These are phyloP conservation scores for Decorospora gaudefroyi DNA, from an alignment of 2,329 filamentous ascomycete species.

Conservation along the genomic window DNA sequence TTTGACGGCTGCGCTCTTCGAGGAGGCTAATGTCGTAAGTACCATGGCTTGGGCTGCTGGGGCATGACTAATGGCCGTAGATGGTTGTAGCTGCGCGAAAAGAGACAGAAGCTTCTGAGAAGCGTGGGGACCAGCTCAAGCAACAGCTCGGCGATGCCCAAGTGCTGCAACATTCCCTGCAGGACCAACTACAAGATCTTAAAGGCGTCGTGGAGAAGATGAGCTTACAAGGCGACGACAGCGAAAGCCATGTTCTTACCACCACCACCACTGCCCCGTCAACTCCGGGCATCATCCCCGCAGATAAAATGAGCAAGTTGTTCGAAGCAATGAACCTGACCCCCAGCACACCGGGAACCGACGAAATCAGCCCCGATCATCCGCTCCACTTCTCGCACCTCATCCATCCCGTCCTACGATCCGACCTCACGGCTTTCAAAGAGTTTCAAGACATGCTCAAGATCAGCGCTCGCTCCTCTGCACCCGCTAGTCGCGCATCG, in stretches of 20 bases:
- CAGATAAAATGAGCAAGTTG: constrained; percentile 61
- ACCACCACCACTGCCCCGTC: constrained; percentile 71
- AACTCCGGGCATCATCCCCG: constrained; percentile 69
- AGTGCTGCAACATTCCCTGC: constrained; percentile 80
- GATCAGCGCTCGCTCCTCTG: constrained; percentile 62
- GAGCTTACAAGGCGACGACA: constrained; percentile 72
- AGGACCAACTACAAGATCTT: constrained; percentile 88
- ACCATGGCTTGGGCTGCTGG: neutral
- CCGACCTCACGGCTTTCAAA: constrained; percentile 77
- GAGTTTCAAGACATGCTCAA: constrained; percentile 82
- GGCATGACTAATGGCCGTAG: constrained; percentile 39
- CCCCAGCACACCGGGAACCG: constrained; percentile 53
- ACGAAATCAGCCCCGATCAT: constrained; percentile 64
- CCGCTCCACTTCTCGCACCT: constrained; percentile 79
- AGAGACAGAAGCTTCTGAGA: constrained; percentile 78
- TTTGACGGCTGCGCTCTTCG: constrained; percentile 89
- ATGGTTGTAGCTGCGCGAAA: constrained; percentile 92
- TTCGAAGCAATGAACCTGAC: constrained; percentile 65
- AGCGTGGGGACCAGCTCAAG: constrained; percentile 85
- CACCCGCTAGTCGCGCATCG: constrained; percentile 67
- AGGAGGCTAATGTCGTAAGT: constrained; percentile 85
- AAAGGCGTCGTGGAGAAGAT: constrained; percentile 92
- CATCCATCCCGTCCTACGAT: constrained; percentile 79
- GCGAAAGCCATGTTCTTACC: constrained; percentile 67
- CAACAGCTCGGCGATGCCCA: constrained; percentile 87